A percentile compares a stretch with the other conserved stretches of the same genome.
These are phyloP conservation scores for Mariannaea sp. DNA, from an alignment of 2,329 filamentous ascomycete genomes.

Conservation along the genomic window DNA sequence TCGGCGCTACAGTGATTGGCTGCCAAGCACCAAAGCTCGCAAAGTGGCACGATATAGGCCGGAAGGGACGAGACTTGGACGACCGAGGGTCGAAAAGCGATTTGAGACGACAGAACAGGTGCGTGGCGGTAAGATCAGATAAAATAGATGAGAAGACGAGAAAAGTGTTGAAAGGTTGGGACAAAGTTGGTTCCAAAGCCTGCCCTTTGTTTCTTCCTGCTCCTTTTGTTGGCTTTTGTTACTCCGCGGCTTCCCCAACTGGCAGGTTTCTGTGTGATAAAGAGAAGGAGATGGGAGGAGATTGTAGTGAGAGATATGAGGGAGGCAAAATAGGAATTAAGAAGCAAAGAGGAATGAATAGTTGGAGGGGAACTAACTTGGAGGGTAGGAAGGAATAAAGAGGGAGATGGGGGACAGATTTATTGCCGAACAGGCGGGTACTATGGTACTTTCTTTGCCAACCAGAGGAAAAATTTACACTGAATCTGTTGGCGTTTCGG, in stretches of 20 bases:
- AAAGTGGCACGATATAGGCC: neutral
- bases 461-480: neutral
- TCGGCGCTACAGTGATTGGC: constrained; percentile 3
- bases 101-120: neutral
- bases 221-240: constrained; percentile 9
- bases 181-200: constrained; percentile 14
- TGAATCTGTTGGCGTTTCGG: constrained; percentile 33
- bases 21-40: neutral
- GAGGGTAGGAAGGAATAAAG: neutral
- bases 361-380: no score
- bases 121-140: constrained; percentile 8
- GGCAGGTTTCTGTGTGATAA: neutral
- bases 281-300: neutral
- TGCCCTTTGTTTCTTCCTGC: constrained; percentile 2
- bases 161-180: constrained; percentile 7
- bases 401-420: constrained; percentile 1
- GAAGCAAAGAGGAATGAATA: neutral
- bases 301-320: neutral
- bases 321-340: neutral
- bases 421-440: constrained; percentile 13
- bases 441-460: neutral
- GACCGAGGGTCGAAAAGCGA: neutral
- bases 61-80: constrained; percentile 13
- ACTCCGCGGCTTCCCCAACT: constrained; percentile 14
- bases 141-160: constrained; percentile 7